phyloP scores from a whole-genome alignment of 768 basidiomycete species.

The Austroboletus eburneus region DNA sequence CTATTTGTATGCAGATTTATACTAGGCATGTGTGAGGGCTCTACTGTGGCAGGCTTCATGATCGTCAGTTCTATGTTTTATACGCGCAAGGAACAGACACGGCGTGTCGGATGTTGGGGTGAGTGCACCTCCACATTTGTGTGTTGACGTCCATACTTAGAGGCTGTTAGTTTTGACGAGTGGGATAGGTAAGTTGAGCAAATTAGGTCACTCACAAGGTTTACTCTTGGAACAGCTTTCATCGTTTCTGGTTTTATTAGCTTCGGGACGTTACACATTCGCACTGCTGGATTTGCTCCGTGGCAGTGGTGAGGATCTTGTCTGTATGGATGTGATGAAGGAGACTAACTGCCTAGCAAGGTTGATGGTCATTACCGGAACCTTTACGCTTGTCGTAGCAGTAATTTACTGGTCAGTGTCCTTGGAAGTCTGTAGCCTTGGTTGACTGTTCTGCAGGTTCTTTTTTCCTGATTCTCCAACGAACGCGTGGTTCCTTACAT shows the following conservation, averaged over 20 bases:
- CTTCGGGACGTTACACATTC: constrained; percentile 62
- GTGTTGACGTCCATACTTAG: neutral
- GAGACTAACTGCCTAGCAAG: constrained; percentile 20
- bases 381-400: constrained; percentile 50
- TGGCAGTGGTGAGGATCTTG: constrained; percentile 59
- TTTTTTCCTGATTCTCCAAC: constrained; percentile 72
- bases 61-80: constrained; percentile 79
- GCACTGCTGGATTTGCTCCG: constrained; percentile 52
- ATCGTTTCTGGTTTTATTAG: constrained; percentile 67
- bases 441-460: too few relatives aligned
- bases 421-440: neutral
- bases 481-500: constrained; percentile 69
- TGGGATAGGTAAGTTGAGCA: constrained; percentile 47
- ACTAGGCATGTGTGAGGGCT: constrained; percentile 69
- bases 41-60: constrained; percentile 71
- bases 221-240: constrained; percentile 60
- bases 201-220: too few relatives aligned
- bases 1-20: constrained; percentile 61
- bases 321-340: neutral
- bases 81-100: constrained; percentile 64
- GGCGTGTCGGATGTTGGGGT: constrained; percentile 77
- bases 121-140: constrained; percentile 24
- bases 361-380: constrained; percentile 71
- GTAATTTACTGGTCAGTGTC: constrained; percentile 47
- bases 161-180: constrained; percentile 60